Conservation (phyloP, 2,329 filamentous ascomycete species). For the Nannizzia gypsea region DNA sequence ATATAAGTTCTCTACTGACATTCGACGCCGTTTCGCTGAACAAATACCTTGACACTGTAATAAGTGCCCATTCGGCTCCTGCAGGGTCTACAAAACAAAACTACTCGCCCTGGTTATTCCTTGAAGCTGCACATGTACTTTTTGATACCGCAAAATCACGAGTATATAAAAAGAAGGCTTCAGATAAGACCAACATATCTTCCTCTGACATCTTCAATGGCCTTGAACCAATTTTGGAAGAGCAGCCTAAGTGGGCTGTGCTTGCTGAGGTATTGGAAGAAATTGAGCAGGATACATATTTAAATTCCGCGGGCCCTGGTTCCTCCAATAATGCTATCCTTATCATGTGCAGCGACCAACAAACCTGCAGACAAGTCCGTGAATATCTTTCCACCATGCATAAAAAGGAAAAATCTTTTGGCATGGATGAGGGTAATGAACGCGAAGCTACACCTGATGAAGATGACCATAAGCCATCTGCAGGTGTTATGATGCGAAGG, state of each 20-base stretch:
- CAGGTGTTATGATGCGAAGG: conserved; percentile 77
- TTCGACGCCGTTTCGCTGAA: conserved; percentile 87
- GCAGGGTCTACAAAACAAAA: conserved; percentile 78
- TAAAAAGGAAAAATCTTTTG: conserved; percentile 11
- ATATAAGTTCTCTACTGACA: conserved; percentile 52
- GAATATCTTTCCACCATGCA: conserved; percentile 91
- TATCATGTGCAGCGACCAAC: conserved; percentile 87
- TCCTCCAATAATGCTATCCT: conserved; percentile 85
- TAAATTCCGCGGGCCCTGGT: conserved; percentile 63
- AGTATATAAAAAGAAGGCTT: conserved; percentile 66
- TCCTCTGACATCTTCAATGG: conserved; percentile 30
- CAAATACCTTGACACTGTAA: conserved; percentile 85
- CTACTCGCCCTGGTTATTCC: conserved; percentile 89
- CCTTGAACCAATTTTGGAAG: conserved; percentile 72
- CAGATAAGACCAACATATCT: conserved; percentile 32
- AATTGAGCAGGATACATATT: conserved; percentile 80
- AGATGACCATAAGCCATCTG: conserved; percentile 51
- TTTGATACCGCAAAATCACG: conserved; percentile 81
- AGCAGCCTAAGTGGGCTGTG: conserved; percentile 86
- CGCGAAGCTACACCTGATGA: conserved; percentile 9
- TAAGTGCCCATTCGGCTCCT: conserved; percentile 78
- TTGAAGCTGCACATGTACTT: conserved; percentile 87
- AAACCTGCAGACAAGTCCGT: conserved; percentile 74
- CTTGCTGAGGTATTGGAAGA: conserved; percentile 85
- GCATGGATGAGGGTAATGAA: conserved; percentile 27